These are phyloP conservation scores for Lipomyces oligophaga DNA, from an alignment of 805 yeast species.

Conservation along the genomic window DNA sequence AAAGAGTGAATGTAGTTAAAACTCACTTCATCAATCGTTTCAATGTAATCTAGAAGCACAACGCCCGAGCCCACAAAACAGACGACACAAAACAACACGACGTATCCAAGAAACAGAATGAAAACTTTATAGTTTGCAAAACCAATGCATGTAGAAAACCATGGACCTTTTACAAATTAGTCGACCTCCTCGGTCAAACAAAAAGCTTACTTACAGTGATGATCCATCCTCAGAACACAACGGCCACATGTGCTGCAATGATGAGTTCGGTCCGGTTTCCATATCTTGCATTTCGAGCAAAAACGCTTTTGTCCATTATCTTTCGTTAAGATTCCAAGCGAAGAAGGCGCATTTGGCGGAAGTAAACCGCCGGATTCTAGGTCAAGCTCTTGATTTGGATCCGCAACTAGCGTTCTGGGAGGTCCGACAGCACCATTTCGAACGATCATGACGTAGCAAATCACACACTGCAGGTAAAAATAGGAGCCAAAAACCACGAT, in stretches of 20 bases:
- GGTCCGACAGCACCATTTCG: conserved; percentile 39
- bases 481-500: conserved; percentile 26
- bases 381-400: conserved; percentile 18
- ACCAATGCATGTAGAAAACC: conserved; percentile 92
- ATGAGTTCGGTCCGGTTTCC: conserved; percentile 46
- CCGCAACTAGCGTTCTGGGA: conserved; percentile 1
- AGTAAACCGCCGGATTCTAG: conserved; percentile 30
- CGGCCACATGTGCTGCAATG: conserved; percentile 42
- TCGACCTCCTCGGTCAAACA: no score
- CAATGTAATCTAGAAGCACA: conserved; percentile 50
- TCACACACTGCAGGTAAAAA: conserved; percentile 29
- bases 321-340: conserved; percentile 41
- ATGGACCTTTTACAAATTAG: conserved; percentile 79
- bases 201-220: conserved; percentile 45
- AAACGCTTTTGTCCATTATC: conserved; percentile 42
- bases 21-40: conserved; percentile 39
- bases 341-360: no score
- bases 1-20: neutral
- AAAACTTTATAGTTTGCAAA: conserved; percentile 74
- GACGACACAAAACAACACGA: conserved; percentile 47
- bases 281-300: conserved; percentile 42
- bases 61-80: conserved; percentile 43
- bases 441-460: conserved; percentile 34
- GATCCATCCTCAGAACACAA: conserved; percentile 54
- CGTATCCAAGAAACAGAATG: conserved; percentile 69